A percentile compares a stretch with the other conserved stretches of the same genome.
These are phyloP conservation scores for Alternaria consortialis DNA, from an alignment of 2,329 filamentous ascomycete species.

Conservation along the genomic window DNA sequence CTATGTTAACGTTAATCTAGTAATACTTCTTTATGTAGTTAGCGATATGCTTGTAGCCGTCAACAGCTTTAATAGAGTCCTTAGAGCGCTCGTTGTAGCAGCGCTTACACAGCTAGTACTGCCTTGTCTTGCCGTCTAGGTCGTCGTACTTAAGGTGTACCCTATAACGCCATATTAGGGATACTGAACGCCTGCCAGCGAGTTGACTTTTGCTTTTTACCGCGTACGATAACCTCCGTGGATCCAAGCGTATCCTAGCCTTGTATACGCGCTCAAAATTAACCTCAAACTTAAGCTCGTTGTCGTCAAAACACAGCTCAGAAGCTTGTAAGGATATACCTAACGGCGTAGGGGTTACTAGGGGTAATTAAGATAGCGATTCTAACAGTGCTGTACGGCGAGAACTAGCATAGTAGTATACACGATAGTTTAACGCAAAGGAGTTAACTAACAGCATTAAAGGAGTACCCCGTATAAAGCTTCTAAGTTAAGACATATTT, in stretches of 20 bases:
- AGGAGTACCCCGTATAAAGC: neutral
- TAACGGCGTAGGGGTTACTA: neutral
- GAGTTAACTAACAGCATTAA: neutral
- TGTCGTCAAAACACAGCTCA: neutral
- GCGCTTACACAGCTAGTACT: neutral
- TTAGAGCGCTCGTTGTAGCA: neutral
- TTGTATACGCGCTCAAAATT: neutral
- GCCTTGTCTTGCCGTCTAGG: neutral
- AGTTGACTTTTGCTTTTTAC: neutral
- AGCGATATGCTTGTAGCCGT: neutral
- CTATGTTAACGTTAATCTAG: neutral
- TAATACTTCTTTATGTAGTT: neutral
- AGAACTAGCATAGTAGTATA: neutral
- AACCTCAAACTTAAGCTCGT: neutral
- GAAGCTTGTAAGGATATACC: neutral
- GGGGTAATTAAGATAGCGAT: neutral
- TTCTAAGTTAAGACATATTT: neutral
- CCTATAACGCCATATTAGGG: neutral
- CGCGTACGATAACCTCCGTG: neutral
- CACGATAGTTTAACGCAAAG: neutral
- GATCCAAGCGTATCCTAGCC: neutral
- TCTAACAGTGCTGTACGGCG: neutral
- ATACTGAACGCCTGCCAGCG: neutral
- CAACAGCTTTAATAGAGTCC: neutral
- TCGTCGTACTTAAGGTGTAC: neutral